Conservation (phyloP, 768 basidiomycete genomes). For the Xanthoconium purpureum region DNA sequence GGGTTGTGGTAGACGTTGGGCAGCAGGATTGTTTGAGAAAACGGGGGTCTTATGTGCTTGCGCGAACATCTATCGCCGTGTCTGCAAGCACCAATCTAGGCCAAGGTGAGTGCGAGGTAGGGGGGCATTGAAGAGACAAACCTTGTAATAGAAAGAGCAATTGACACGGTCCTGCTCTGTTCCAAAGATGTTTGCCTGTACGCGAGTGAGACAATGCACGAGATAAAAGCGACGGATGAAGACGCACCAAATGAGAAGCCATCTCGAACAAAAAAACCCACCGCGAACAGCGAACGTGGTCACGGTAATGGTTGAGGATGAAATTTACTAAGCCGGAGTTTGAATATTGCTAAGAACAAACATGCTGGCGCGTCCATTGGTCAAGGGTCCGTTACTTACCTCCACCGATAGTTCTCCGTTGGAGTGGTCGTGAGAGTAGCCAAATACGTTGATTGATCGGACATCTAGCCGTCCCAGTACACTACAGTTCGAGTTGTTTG, state of each 20-base stretch:
- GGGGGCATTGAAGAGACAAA: conserved; percentile 31
- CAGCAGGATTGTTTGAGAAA: conserved; percentile 93
- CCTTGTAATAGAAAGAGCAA: conserved; percentile 98
- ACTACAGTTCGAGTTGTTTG: no score
- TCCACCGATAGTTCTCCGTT: no score
- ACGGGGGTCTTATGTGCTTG: conserved; percentile 97
- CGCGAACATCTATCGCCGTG: conserved; percentile 98
- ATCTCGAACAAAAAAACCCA: conserved; percentile 24
- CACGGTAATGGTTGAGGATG: neutral
- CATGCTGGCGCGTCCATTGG: no score
- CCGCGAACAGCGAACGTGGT: neutral
- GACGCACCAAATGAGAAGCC: conserved; percentile 74
- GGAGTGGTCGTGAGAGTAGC: no score
- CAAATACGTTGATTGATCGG: no score
- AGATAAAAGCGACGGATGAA: neutral
- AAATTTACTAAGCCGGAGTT: conserved; percentile 23
- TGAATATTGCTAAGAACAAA: conserved; percentile 7
- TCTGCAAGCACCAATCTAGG: conserved; percentile 93
- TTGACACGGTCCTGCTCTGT: conserved; percentile 96
- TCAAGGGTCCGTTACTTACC: no score
- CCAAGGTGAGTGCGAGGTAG: conserved; percentile 6
- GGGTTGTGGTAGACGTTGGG: conserved; percentile 99
- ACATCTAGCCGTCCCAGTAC: no score
- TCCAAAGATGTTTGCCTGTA: conserved; percentile 90
- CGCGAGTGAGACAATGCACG: neutral